phyloP scores from a whole-genome alignment of 2,329 filamentous ascomycete species.

The Aspergillus uvarum region DNA sequence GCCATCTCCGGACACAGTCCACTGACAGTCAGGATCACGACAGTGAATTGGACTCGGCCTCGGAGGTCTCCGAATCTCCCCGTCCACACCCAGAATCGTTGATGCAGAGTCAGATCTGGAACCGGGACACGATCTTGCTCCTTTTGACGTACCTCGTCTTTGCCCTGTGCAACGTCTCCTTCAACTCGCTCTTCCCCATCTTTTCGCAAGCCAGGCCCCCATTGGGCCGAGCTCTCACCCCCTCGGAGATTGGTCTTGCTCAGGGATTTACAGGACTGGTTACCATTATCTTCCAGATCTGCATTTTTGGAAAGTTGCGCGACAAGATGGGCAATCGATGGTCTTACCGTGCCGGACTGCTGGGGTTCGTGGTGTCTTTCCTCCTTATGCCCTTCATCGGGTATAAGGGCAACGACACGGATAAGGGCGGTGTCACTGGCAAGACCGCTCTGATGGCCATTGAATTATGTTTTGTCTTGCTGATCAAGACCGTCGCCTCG shows the following conservation, averaged over 20 bases:
- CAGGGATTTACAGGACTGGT: conserved; percentile 79
- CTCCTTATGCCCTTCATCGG: conserved; percentile 86
- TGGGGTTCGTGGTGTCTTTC: conserved; percentile 80
- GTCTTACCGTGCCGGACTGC: conserved; percentile 75
- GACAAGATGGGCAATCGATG: conserved; percentile 79
- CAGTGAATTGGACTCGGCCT: conserved; percentile 47
- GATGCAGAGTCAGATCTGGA: conserved; percentile 63
- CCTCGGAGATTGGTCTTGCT: conserved; percentile 79
- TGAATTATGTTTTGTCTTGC: conserved; percentile 75
- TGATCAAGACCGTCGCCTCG: conserved; percentile 86
- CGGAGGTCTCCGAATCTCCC: conserved; percentile 38
- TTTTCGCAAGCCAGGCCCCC: conserved; percentile 77
- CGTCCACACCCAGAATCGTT: conserved; percentile 51
- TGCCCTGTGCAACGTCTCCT: conserved; percentile 89
- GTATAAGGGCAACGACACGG: conserved; percentile 63
- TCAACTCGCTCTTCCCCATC: conserved; percentile 92
- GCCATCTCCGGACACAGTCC: conserved; percentile 27
- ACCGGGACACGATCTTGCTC: conserved; percentile 76
- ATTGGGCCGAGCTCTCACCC: conserved; percentile 71
- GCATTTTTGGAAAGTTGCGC: conserved; percentile 76
- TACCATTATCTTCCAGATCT: conserved; percentile 87
- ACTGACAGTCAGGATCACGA: conserved; percentile 38
- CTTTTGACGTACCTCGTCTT: conserved; percentile 88
- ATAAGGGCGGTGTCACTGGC: conserved; percentile 55
- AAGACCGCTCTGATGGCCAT: conserved; percentile 72